Conservation (phyloP, 208 protist genomes). For the Naegleria gruberi region DNA sequence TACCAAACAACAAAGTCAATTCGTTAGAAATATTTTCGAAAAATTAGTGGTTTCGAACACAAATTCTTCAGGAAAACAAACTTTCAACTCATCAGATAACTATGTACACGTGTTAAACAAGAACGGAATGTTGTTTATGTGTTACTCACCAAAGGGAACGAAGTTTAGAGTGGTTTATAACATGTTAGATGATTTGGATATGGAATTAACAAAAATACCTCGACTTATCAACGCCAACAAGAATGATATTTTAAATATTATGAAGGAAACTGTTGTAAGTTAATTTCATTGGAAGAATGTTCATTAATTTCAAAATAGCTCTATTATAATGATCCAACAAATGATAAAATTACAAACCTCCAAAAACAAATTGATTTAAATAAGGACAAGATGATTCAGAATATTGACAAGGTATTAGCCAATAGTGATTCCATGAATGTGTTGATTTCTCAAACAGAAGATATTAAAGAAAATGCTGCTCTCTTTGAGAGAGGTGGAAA, state of each 20-base stretch:
- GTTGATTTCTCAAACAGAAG: neutral
- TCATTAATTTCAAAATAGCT: neutral
- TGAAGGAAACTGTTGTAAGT: neutral
- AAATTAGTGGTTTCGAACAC: neutral
- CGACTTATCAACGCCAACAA: neutral
- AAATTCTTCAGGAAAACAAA: neutral
- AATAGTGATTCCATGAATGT: neutral
- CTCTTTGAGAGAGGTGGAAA: neutral
- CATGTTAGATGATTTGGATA: neutral
- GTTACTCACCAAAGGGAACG: neutral
- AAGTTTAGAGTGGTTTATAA: neutral
- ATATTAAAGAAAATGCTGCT: neutral
- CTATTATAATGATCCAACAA: conserved; percentile 3
- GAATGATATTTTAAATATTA: neutral
- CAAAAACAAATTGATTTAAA: neutral
- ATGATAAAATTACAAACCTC: neutral
- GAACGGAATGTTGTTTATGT: neutral
- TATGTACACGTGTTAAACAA: neutral
- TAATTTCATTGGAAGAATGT: neutral
- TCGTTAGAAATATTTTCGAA: neutral
- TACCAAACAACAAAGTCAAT: neutral
- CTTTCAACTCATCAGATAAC: neutral
- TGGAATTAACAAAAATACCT: neutral
- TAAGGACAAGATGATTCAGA: neutral
- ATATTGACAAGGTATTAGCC: neutral